phyloP scores from a whole-genome alignment of 2,329 filamentous ascomycete genomes.

The Talaromyces sp. region DNA sequence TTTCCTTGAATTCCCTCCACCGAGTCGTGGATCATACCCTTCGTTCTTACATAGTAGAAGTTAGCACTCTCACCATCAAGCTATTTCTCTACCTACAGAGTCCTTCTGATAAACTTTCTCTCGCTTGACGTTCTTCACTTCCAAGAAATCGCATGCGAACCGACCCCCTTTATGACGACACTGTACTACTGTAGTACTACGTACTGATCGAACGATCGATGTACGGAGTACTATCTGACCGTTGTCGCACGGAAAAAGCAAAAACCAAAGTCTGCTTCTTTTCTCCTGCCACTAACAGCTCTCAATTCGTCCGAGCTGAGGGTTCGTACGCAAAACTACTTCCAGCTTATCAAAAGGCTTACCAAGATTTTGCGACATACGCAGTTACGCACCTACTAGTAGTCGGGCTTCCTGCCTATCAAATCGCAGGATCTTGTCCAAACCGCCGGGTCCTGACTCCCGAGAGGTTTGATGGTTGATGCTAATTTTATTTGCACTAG shows the following conservation, averaged over 20 bases:
- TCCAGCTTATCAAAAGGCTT: background rate
- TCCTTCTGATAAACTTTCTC: background rate
- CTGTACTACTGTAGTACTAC: background rate
- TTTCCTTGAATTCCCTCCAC: conserved; percentile 2
- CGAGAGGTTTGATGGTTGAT: background rate
- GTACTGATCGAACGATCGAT: background rate
- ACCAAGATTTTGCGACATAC: background rate
- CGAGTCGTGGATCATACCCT: background rate
- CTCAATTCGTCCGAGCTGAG: background rate
- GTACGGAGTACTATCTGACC: background rate
- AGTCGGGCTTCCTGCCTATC: background rate
- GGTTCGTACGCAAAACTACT: background rate
- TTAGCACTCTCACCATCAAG: background rate
- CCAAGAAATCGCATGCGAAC: background rate
- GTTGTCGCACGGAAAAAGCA: background rate
- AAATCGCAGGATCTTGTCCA: background rate
- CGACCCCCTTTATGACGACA: background rate
- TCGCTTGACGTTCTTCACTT: background rate
- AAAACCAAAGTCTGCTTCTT: background rate
- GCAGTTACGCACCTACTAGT: background rate
- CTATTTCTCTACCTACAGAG: background rate
- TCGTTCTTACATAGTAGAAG: no score
- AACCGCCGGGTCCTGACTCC: background rate
- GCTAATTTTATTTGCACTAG: background rate
- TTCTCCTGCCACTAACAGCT: background rate